Conservation (phyloP, 139 green algal genomes). For the Chlamydomonas incerta region DNA sequence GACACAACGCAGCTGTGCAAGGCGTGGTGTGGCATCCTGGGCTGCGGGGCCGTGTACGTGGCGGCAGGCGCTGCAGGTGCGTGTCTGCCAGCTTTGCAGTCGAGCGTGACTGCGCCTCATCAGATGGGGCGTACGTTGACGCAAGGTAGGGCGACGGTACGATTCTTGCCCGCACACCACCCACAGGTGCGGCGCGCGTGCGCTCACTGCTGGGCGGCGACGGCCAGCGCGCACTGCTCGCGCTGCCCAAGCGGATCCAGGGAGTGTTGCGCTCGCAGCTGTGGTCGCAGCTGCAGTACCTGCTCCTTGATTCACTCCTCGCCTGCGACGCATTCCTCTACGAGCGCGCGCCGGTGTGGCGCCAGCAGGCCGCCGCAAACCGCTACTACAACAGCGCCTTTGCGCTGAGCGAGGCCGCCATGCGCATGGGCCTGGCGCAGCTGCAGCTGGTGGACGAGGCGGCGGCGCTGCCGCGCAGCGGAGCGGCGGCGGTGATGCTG, state of each 20-base stretch:
- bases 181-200: too few species aligned
- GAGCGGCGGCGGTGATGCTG: not conserved
- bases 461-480: not conserved
- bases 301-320: not conserved
- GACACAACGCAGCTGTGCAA: constrained; percentile 26
- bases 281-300: not conserved
- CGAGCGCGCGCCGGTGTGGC: not conserved
- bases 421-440: constrained; percentile 25
- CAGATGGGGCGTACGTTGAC: not conserved
- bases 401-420: not conserved
- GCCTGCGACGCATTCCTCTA: not conserved
- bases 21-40: not conserved
- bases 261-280: not conserved
- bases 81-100: not conserved
- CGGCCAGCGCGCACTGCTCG: too few species aligned
- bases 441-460: constrained; percentile 9
- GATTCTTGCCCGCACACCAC: not conserved
- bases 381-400: constrained; percentile 8
- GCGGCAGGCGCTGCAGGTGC: not conserved
- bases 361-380: not conserved
- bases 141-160: not conserved
- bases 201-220: not conserved
- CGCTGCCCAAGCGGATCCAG: too few species aligned
- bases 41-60: not conserved
- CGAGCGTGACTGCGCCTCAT: too few species aligned